These are phyloP conservation scores for Cocos nucifera DNA, from an alignment of 176 grass and related monocot species.

Conservation along the genomic window DNA sequence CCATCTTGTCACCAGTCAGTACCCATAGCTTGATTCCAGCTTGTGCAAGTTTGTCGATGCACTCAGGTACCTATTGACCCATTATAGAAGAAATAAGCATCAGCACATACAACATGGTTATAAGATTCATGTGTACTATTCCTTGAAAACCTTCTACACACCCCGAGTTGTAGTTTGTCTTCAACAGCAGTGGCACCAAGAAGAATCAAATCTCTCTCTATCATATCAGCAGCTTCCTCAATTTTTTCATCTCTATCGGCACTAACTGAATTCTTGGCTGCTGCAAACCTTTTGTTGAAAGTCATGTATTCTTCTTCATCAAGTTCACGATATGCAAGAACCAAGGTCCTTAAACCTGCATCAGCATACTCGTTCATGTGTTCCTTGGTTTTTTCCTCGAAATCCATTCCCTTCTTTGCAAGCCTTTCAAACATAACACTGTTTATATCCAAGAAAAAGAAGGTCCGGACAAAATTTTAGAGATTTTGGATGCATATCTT, in stretches of 20 bases:
- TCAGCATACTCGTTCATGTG: slow-evolving; percentile 83
- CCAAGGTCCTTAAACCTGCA: slow-evolving; percentile 78
- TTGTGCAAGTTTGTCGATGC: slow-evolving; percentile 87
- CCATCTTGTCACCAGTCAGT: slow-evolving; percentile 93
- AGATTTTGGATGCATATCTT: too few species aligned
- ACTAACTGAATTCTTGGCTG: slow-evolving; percentile 61
- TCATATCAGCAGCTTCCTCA: slow-evolving; percentile 19
- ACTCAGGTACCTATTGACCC: slow-evolving; percentile 70
- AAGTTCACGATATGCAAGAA: slow-evolving; percentile 66
- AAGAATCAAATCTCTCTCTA: slow-evolving; percentile 20
- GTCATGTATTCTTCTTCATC: slow-evolving; percentile 50
- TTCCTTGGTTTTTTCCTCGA: slow-evolving; percentile 51
- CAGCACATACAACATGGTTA: too few species aligned
- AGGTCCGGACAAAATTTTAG: too few species aligned
- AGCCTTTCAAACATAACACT: slow-evolving; percentile 89
- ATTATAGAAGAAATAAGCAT: neutral
- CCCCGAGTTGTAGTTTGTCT: slow-evolving; percentile 17
- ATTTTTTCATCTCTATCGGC: slow-evolving; percentile 42
- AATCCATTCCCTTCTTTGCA: slow-evolving; percentile 29
- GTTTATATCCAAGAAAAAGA: slow-evolving; percentile 5
- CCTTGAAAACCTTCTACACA: too few species aligned
- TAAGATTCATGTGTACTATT: too few species aligned
- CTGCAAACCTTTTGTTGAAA: slow-evolving; percentile 46
- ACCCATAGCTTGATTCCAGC: slow-evolving; percentile 99
- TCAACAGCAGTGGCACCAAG: slow-evolving; percentile 22